phyloP scores from a whole-genome alignment of 257 asterid species.

The Striga asiatica region DNA sequence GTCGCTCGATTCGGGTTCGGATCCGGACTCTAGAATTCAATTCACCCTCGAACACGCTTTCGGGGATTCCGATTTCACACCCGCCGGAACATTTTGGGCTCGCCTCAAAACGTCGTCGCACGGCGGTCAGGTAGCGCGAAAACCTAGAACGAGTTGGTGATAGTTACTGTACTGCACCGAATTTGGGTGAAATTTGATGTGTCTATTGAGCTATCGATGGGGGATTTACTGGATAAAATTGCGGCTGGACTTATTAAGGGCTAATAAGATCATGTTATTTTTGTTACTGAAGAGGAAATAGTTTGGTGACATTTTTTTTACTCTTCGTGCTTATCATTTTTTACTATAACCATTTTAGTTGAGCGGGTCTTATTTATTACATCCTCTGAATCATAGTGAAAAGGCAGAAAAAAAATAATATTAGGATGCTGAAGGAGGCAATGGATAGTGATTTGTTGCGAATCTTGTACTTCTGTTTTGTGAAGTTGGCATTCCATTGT shows the following conservation, averaged over 20 bases:
- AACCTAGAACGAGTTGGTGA: not conserved
- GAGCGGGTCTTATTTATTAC: not conserved
- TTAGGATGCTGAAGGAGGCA: no score
- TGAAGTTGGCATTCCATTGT: not conserved
- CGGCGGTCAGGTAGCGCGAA: conserved; percentile 73
- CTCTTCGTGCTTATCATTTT: not conserved
- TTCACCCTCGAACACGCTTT: conserved; percentile 82
- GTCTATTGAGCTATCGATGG: not conserved
- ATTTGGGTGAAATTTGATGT: not conserved
- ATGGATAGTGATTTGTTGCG: not conserved
- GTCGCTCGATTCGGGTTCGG: conserved; percentile 37
- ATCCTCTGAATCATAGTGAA: not conserved
- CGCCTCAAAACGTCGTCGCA: conserved; percentile 72
- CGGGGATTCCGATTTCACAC: conserved; percentile 72
- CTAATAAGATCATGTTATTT: not conserved
- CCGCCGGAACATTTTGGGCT: conserved; percentile 88
- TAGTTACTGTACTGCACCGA: not conserved
- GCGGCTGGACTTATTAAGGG: not conserved
- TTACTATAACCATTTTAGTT: not conserved
- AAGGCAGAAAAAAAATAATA: not conserved
- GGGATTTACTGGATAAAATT: not conserved
- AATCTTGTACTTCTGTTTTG: not conserved
- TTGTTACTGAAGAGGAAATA: not conserved
- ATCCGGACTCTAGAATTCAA: conserved; percentile 73
- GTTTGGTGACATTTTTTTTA: not conserved